phyloP scores from a whole-genome alignment of 495 filamentous ascomycete species.

The Bombardia bombarda region DNA sequence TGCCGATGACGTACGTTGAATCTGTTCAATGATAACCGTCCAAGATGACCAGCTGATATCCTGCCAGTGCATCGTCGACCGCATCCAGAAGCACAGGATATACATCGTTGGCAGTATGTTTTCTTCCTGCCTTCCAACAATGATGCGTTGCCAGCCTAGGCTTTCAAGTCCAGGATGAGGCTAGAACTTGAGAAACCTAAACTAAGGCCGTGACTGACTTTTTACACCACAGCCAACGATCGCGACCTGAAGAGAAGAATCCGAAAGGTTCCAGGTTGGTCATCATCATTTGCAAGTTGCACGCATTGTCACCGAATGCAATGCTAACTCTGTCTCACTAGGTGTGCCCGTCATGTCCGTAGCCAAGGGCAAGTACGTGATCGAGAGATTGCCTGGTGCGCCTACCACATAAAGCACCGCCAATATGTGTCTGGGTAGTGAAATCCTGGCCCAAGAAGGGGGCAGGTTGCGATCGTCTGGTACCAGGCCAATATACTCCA shows the following conservation, averaged over 20 bases:
- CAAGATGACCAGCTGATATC: neutral
- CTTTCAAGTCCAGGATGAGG: too few species aligned
- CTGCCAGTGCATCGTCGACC: conserved; percentile 67
- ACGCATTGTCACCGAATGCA: neutral
- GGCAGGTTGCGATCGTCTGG: too few species aligned
- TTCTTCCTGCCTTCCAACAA: too few species aligned
- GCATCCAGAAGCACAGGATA: conserved; percentile 66
- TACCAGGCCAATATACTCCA: too few species aligned
- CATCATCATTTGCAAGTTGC: too few species aligned
- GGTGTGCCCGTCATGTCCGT: conserved; percentile 50
- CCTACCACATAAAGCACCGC: conserved; percentile 30
- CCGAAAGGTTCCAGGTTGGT: conserved; percentile 67
- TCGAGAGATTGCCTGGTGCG: conserved; percentile 83
- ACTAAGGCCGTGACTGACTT: too few species aligned
- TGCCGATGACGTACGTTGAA: conserved; percentile 61
- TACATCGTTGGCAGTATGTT: conserved; percentile 90
- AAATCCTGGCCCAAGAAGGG: too few species aligned
- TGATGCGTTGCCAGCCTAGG: too few species aligned
- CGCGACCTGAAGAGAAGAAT: conserved; percentile 71
- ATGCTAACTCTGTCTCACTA: conserved; percentile 16
- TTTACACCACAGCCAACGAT: conserved; percentile 94
- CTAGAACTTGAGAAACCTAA: too few species aligned
- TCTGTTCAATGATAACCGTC: neutral
- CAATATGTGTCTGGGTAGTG: too few species aligned
- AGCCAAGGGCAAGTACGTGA: conserved; percentile 77